Conservation (phyloP, 805 yeast genomes). For the Spathaspora girioi region DNA sequence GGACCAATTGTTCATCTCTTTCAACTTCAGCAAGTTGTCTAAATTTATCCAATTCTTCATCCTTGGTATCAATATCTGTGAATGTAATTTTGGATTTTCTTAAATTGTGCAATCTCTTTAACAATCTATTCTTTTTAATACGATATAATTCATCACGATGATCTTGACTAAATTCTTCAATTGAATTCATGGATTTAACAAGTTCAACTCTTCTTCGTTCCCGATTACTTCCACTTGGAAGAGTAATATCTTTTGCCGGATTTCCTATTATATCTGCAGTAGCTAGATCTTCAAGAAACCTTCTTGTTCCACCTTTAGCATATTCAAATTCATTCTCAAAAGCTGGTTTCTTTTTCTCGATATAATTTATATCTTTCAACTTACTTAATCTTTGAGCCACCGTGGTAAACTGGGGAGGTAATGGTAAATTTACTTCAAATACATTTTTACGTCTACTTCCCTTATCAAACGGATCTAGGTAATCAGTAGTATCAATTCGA, state of each 20-base stretch:
- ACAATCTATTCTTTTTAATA: slow-evolving; percentile 19
- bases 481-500: slow-evolving; percentile 20
- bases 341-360: neutral
- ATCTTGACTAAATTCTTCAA: slow-evolving; percentile 15
- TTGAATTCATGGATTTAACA: slow-evolving; percentile 10
- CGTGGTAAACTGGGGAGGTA: neutral
- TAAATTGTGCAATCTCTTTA: slow-evolving; percentile 21
- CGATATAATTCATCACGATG: slow-evolving; percentile 19
- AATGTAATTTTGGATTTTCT: slow-evolving; percentile 22
- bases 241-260: slow-evolving; percentile 9
- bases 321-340: neutral
- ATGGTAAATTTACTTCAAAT: slow-evolving; percentile 5
- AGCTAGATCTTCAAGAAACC: neutral
- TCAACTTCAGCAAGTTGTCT: slow-evolving; percentile 16
- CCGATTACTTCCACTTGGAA: slow-evolving; percentile 12
- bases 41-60: slow-evolving; percentile 24
- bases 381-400: slow-evolving; percentile 10
- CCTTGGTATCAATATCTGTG: slow-evolving; percentile 17
- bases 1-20: slow-evolving; percentile 32
- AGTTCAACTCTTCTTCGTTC: slow-evolving; percentile 23
- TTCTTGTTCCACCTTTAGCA: neutral
- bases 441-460: neutral
- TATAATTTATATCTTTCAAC: slow-evolving; percentile 3
- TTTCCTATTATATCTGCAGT: neutral
- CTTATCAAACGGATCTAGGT: slow-evolving; percentile 13